Evolutionary conservation across 805 yeast genomes (phyloP), one percentile per base, ranked within the genome.

Genomic region (Metschnikowia noctiluminum): DNA sequence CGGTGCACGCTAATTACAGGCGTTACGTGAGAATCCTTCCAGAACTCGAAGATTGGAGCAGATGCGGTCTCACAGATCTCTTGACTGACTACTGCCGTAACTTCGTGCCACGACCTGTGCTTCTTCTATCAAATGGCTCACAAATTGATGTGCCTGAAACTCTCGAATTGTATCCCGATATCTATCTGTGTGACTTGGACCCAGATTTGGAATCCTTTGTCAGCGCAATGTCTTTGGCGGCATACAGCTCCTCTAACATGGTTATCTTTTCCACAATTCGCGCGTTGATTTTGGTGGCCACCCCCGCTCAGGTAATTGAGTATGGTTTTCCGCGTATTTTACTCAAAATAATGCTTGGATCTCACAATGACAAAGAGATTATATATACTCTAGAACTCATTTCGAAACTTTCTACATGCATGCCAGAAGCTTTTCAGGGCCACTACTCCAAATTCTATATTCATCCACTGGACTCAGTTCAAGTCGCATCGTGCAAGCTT

Each of bases 1-100:
- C 87, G 32, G 64, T 92, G 2, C 98, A 94, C 62, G 80, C 85
- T 2, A 81, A 82, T 56, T 87, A 77, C 61, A 76, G 87, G 30
- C 74, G 82, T 16, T 76, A 77, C 43, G 81, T 89, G 50, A 60
- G 69, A 1, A 64, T 74, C 31, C 53, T 81, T 28, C 54, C 60
- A 0, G 71, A 76, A 1, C 71, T 92, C 46, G 96, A 90, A 50
- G 85, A 84, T 45, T 88, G 90, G 86, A 68, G 89, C 8, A 90
- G 87, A 59, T 64, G 76, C 0, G 60, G 71, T 10, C 63, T 83
- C 13, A 68, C 89, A 16, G 87, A 87, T 42, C 56, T 87, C 5
- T 69, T 91, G 43, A 78, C 84, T 0, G 79, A 80, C 44, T 94
- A 94, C 63, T 71, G 81, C 32, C 77, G 90, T 45, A 56, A 65